phyloP scores from a whole-genome alignment of 2,329 filamentous ascomycete genomes.

The Fusarium sp. region DNA sequence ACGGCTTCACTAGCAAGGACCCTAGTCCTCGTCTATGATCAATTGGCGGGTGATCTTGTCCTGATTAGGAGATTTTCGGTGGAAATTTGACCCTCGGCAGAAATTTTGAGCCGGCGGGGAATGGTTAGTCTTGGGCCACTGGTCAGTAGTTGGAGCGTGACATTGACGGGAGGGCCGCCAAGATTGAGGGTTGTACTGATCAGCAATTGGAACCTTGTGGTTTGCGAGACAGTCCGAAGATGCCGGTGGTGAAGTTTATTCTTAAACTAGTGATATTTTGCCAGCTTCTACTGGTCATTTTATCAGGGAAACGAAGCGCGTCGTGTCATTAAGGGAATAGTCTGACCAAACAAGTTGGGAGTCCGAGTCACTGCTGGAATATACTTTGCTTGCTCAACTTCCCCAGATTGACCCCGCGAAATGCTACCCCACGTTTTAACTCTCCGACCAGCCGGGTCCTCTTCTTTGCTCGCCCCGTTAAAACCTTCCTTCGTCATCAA shows the following conservation, averaged over 20 bases:
- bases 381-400: no score
- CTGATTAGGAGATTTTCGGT: not conserved
- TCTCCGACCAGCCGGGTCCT: not conserved
- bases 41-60: not conserved
- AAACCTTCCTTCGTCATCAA: no score
- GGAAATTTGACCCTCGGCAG: not conserved
- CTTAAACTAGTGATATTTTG: not conserved
- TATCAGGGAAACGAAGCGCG: not conserved
- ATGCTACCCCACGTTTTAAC: not conserved
- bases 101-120: not conserved
- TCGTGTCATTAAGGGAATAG: not conserved
- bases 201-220: rapidly evolving
- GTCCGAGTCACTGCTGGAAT: not conserved
- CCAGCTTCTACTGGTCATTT: not conserved
- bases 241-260: not conserved
- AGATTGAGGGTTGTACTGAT: not conserved
- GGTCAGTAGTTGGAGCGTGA: no score
- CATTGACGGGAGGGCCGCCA: not conserved
- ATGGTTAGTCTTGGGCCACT: no score
- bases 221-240: not conserved
- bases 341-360: not conserved
- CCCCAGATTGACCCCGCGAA: not conserved
- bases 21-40: not conserved
- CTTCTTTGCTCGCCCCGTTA: no score
- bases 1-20: not conserved